A percentile compares a stretch with the other conserved stretches of the same genome.
Evolutionary conservation across 2,329 filamentous ascomycete genomes (phyloP).

Genomic region (Fusarium stilboides): DNA sequence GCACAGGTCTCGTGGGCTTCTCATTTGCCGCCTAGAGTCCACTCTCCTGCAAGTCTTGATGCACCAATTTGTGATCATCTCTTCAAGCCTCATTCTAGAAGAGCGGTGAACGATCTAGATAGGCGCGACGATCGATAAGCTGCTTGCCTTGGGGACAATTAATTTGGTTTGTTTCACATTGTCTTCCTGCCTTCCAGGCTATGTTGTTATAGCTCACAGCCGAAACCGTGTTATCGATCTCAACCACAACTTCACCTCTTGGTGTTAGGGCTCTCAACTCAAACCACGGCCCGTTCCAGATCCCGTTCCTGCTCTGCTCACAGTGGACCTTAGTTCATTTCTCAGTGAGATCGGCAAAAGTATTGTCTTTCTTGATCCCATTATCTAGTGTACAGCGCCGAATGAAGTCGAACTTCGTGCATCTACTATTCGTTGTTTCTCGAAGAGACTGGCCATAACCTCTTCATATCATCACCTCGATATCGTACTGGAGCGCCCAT

Average conservation of each 20-base stretch:
- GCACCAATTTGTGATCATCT: slow-evolving; percentile 16
- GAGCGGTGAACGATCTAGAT: slow-evolving; percentile 40
- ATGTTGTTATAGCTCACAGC: not conserved
- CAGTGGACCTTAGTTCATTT: slow-evolving; percentile 19
- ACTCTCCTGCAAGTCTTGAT: slow-evolving; percentile 28
- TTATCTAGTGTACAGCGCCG: slow-evolving; percentile 52
- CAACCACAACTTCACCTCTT: slow-evolving; percentile 1
- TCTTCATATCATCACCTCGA: slow-evolving; percentile 22
- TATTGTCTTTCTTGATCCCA: slow-evolving; percentile 46
- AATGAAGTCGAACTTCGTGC: slow-evolving; percentile 44
- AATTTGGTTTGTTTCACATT: slow-evolving; percentile 13
- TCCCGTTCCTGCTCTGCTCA: slow-evolving; percentile 26
- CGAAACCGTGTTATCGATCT: slow-evolving; percentile 1
- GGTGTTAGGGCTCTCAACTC: slow-evolving; percentile 1
- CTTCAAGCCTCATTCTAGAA: slow-evolving; percentile 39
- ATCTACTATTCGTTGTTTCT: slow-evolving; percentile 27
- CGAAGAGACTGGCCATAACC: slow-evolving; percentile 23
- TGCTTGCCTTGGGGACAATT: slow-evolving; percentile 12
- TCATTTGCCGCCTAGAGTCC: slow-evolving; percentile 32
- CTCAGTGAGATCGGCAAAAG: slow-evolving; percentile 38
- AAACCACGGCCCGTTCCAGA: slow-evolving; percentile 7
- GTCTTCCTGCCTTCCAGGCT: not conserved
- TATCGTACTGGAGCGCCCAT: slow-evolving; percentile 14
- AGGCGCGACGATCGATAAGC: slow-evolving; percentile 21
- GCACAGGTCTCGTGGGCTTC: slow-evolving; percentile 14